A percentile compares a stretch with the other conserved stretches of the same genome.
Conservation (phyloP, 208 protist species). For the Wallacemonas collosoma region DNA sequence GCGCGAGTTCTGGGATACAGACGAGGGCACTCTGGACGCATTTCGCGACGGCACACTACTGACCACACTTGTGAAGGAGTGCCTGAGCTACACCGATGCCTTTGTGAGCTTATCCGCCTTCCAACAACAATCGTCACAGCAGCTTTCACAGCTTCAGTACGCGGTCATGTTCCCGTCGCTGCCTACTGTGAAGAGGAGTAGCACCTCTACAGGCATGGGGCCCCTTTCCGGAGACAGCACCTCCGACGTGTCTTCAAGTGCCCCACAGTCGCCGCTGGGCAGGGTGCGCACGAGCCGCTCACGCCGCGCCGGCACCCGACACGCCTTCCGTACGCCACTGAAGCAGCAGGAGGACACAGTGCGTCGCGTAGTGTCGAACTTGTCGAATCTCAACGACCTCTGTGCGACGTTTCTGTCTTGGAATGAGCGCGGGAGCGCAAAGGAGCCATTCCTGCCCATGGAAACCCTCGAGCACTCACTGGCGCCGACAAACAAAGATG, state of each 20-base stretch:
- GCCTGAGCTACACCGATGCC: slow-evolving; percentile 18
- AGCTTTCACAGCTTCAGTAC: slow-evolving; percentile 1
- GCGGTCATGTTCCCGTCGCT: slow-evolving; percentile 38
- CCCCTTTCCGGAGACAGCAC: background rate
- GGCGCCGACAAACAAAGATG: slow-evolving; percentile 38
- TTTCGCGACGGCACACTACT: slow-evolving; percentile 49
- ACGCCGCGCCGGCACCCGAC: background rate
- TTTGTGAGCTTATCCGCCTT: background rate
- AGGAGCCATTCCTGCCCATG: slow-evolving; percentile 32
- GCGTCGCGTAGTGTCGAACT: slow-evolving; percentile 25
- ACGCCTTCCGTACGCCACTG: background rate
- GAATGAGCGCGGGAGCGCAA: slow-evolving; percentile 26
- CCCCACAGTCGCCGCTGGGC: background rate
- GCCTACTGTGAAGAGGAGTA: background rate
- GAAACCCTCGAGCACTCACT: slow-evolving; percentile 29
- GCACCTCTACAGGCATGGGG: background rate
- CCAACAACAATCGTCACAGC: background rate
- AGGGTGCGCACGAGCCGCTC: background rate
- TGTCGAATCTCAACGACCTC: slow-evolving; percentile 48
- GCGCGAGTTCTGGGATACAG: slow-evolving; percentile 28
- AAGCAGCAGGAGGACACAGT: slow-evolving; percentile 36
- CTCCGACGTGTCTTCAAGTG: background rate
- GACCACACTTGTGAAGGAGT: slow-evolving; percentile 32
- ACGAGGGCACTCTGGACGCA: slow-evolving; percentile 42
- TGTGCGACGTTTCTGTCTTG: slow-evolving; percentile 49